Evolutionary conservation across 768 basidiomycete species (phyloP).

Genomic region (Leucocoprinus sp.): DNA sequence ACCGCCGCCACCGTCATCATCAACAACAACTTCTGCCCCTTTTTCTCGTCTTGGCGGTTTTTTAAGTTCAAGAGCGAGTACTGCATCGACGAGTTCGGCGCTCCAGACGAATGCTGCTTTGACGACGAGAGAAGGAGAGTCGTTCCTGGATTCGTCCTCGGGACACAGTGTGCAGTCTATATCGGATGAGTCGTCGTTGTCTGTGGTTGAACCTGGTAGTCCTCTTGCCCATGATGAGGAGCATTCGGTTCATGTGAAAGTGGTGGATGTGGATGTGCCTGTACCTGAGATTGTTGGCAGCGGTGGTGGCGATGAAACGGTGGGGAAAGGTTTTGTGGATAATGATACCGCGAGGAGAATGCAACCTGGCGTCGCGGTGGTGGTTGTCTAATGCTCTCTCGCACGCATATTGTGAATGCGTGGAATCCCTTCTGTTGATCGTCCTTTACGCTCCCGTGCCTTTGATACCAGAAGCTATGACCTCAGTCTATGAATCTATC

Average conservation of each 20-base stretch:
- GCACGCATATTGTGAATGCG: no score
- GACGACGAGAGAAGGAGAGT: conserved; percentile 14
- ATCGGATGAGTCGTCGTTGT: conserved; percentile 58
- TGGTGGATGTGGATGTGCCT: no score
- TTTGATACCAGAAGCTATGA: no score
- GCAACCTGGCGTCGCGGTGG: no score
- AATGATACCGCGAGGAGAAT: no score
- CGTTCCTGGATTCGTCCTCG: conserved; percentile 33
- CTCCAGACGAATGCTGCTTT: conserved; percentile 20
- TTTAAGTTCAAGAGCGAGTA: conserved; percentile 51
- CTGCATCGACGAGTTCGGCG: conserved; percentile 32
- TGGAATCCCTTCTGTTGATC: no score
- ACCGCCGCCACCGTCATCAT: neutral
- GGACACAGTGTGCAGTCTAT: conserved; percentile 34
- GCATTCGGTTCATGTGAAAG: conserved; percentile 18
- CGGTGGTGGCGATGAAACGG: neutral
- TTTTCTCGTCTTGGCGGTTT: conserved; percentile 60
- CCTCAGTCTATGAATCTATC: no score
- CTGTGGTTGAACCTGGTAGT: conserved; percentile 50
- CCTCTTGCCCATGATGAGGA: conserved; percentile 41
- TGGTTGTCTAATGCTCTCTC: no score
- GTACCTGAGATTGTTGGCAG: neutral
- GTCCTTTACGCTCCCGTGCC: no score
- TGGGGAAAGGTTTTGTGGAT: neutral
- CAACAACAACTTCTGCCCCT: conserved; percentile 30